Evolutionary conservation across 2,329 filamentous ascomycete genomes (phyloP).

Genomic region (Septoria petroselini): DNA sequence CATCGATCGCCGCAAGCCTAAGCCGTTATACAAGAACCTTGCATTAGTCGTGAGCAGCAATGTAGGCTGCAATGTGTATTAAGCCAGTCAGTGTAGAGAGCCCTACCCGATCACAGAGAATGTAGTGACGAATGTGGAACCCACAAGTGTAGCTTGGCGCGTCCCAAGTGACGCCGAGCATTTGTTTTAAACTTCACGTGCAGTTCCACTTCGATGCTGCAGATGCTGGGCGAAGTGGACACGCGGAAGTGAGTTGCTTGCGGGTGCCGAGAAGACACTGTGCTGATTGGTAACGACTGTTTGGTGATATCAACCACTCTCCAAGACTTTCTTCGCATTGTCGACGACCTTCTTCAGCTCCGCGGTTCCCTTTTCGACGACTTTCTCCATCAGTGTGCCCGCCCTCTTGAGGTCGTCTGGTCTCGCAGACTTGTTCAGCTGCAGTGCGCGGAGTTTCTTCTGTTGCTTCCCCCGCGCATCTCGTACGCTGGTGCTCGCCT

Average conservation of each 20-base stretch:
- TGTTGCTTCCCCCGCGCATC: conserved; percentile 49
- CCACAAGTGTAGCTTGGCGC: too few species aligned
- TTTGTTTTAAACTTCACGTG: too few species aligned
- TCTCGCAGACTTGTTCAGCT: conserved; percentile 43
- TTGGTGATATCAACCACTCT: conserved; percentile 29
- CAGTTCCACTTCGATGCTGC: too few species aligned
- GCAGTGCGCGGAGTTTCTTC: conserved; percentile 48
- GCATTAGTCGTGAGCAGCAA: too few species aligned
- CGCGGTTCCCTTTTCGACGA: conserved; percentile 47
- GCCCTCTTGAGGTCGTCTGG: conserved; percentile 53
- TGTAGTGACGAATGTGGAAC: background rate
- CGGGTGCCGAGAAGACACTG: too few species aligned
- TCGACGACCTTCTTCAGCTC: conserved; percentile 52
- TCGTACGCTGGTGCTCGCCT: conserved; percentile 43
- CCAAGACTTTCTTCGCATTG: conserved; percentile 48
- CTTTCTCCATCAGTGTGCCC: conserved; percentile 49
- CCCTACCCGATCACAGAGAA: background rate
- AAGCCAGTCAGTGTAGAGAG: background rate
- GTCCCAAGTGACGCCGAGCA: too few species aligned
- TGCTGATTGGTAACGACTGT: too few species aligned
- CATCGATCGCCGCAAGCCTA: background rate
- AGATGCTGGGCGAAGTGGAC: too few species aligned
- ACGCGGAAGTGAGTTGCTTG: too few species aligned
- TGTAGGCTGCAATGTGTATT: background rate
- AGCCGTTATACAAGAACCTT: too few species aligned